These are phyloP conservation scores for Tilletia indica DNA, from an alignment of 1,284 basidiomycete genomes.

Conservation along the genomic window DNA sequence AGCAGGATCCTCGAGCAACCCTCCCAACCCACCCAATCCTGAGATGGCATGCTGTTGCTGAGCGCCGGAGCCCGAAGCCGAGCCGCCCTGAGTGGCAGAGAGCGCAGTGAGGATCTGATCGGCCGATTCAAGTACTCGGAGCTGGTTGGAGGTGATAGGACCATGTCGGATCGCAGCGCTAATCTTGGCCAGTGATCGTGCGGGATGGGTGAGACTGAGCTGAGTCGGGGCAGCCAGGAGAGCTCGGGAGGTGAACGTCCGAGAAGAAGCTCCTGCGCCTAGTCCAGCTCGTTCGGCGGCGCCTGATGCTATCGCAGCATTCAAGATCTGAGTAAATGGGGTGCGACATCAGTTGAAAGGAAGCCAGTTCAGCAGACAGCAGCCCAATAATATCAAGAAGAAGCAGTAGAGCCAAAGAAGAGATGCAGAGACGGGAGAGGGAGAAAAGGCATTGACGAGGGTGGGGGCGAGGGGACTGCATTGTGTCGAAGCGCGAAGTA, in stretches of 20 bases:
- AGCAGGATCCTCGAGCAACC: conserved; percentile 9
- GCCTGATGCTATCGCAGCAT: conserved; percentile 28
- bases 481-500: no score
- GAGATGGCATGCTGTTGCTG: conserved; percentile 24
- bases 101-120: conserved; percentile 44
- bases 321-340: conserved; percentile 52
- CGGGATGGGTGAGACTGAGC: conserved; percentile 42
- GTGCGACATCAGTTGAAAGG: conserved; percentile 54
- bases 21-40: conserved; percentile 14
- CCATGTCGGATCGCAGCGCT: conserved; percentile 43
- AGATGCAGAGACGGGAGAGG: no score
- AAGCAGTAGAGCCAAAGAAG: no score
- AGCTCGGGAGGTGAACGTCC: conserved; percentile 27
- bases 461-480: no score
- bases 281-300: conserved; percentile 31
- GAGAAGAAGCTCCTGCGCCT: conserved; percentile 25
- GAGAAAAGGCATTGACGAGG: no score
- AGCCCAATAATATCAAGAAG: no score
- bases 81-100: conserved; percentile 27
- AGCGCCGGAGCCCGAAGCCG: conserved; percentile 7
- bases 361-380: no score
- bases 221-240: conserved; percentile 26
- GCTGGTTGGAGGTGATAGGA: conserved; percentile 47
- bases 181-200: conserved; percentile 48
- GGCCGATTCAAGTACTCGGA: conserved; percentile 49